Base-by-base conservation (phyloP, 805 yeast genomes). In the Soucietia sequanensis region DNA sequence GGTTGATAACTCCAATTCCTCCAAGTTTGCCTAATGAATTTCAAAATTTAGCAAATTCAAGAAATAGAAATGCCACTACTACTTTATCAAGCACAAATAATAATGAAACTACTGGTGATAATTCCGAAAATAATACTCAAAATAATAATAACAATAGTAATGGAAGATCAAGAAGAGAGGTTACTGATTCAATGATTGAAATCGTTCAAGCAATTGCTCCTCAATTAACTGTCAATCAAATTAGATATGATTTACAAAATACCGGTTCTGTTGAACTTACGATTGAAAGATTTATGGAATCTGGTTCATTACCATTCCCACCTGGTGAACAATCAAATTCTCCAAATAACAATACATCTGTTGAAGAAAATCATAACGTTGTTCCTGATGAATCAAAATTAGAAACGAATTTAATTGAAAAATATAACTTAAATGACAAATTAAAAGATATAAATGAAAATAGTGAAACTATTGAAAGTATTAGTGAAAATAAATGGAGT, bases 131-230 rank as follows among this genome's bases (percentile, higher is more conserved):
- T n/a, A n/a, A n/a, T n/a, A 18, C 27, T 27, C 35, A 16, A 30
- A 30, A 37, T 42, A 24, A 22, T 46, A 35, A 41, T 34, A 31
- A 39, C 31, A 29, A 30, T 37, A 19, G 25, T 39, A 43, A 28
- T 36, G 38, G 29, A 36, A 35, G 48, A 45, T 23, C 35, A 38
- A 26, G 72, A 30, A 72, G 85, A 38, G 63, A 56, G 10, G 80
- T 83, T 15, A 79, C 82, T 3, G 68, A 66, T 4, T 76, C 75
- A 38, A 91, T 91, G 98, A 70, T 91, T 28, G 93, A 84, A 43
- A 81, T 85, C 0, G 96, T 91, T 2, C 84, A 80, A 47, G 79
- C 88, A 27, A 68, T 91, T 36, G 95, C 89, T 0, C 96, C 97
- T 4, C 68, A 69, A 14, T 62, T 86, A 21, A 69, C 84, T 1